Evolutionary conservation across 768 basidiomycete genomes (phyloP).

Genomic region (Lentinula boryana): DNA sequence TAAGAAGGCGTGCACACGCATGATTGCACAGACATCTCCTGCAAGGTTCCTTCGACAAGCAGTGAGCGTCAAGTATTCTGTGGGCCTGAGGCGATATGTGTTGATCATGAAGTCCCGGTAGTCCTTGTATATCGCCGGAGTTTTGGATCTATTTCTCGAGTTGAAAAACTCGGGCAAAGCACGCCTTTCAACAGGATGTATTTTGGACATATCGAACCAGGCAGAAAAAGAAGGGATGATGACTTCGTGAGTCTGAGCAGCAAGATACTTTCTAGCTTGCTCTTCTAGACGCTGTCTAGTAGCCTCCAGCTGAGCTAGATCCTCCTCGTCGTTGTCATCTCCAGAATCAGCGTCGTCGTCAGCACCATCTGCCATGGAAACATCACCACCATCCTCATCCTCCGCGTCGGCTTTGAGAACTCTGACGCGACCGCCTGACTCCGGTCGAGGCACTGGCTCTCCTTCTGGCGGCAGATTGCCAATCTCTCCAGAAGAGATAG

Average conservation of each 20-base stretch:
- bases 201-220: slow-evolving; percentile 96
- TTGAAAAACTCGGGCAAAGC: slow-evolving; percentile 98
- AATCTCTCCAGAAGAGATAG: slow-evolving; percentile 72
- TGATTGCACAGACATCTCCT: slow-evolving; percentile 96
- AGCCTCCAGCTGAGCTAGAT: slow-evolving; percentile 77
- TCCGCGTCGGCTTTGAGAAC: slow-evolving; percentile 50
- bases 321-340: slow-evolving; percentile 82
- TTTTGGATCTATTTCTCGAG: slow-evolving; percentile 89
- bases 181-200: slow-evolving; percentile 87
- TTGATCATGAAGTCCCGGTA: slow-evolving; percentile 99
- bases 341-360: slow-evolving; percentile 76
- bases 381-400: slow-evolving; percentile 63
- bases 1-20: slow-evolving; percentile 97
- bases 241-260: slow-evolving; percentile 94
- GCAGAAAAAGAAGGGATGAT: slow-evolving; percentile 96
- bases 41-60: slow-evolving; percentile 94
- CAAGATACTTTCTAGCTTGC: slow-evolving; percentile 90
- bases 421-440: slow-evolving; percentile 37
- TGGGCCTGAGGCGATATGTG: slow-evolving; percentile 89
- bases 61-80: slow-evolving; percentile 95
- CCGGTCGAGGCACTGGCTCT: slow-evolving; percentile 29
- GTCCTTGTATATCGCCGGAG: slow-evolving; percentile 96
- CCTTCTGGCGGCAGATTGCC: slow-evolving; percentile 59
- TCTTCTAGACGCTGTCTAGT: slow-evolving; percentile 76
- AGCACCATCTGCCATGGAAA: slow-evolving; percentile 75